A percentile compares a stretch with the other conserved stretches of the same genome.
phyloP scores from a whole-genome alignment of 2,329 filamentous ascomycete genomes.

The Xylariaceae sp. region DNA sequence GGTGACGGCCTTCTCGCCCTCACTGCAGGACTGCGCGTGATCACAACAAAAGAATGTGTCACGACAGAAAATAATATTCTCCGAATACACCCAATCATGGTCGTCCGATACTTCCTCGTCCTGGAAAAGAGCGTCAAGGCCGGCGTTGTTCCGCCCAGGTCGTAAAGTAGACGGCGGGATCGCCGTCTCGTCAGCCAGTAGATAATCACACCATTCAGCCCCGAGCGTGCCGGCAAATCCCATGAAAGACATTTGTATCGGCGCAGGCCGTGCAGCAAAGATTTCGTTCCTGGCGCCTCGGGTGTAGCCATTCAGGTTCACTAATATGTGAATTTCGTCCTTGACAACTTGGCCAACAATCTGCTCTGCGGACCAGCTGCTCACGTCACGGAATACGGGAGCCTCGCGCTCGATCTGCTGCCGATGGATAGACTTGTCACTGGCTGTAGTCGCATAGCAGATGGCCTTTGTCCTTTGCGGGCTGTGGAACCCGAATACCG shows the following conservation, averaged over 20 bases:
- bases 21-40: constrained; percentile 84
- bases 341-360: constrained; percentile 80
- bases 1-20: constrained; percentile 59
- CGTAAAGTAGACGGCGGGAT: constrained; percentile 79
- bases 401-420: constrained; percentile 91
- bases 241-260: constrained; percentile 99
- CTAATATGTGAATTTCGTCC: constrained; percentile 88
- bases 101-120: constrained; percentile 65
- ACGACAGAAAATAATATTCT: constrained; percentile 91
- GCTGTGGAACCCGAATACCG: constrained; percentile 90
- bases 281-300: constrained; percentile 95
- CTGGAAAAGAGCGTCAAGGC: constrained; percentile 64
- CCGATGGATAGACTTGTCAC: constrained; percentile 84
- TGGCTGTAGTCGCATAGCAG: constrained; percentile 92
- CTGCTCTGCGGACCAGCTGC: constrained; percentile 77
- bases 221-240: constrained; percentile 94
- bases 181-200: constrained; percentile 83
- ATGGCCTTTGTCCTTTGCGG: constrained; percentile 71
- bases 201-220: constrained; percentile 98
- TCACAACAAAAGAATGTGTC: constrained; percentile 99
- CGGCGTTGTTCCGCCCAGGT: constrained; percentile 71
- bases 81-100: constrained; percentile 89
- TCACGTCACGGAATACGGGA: constrained; percentile 86
- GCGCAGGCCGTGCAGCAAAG: constrained; percentile 89
- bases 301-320: constrained; percentile 98